These are phyloP conservation scores for Pleurotus pulmonarius DNA, from an alignment of 768 basidiomycete genomes.

Conservation along the genomic window DNA sequence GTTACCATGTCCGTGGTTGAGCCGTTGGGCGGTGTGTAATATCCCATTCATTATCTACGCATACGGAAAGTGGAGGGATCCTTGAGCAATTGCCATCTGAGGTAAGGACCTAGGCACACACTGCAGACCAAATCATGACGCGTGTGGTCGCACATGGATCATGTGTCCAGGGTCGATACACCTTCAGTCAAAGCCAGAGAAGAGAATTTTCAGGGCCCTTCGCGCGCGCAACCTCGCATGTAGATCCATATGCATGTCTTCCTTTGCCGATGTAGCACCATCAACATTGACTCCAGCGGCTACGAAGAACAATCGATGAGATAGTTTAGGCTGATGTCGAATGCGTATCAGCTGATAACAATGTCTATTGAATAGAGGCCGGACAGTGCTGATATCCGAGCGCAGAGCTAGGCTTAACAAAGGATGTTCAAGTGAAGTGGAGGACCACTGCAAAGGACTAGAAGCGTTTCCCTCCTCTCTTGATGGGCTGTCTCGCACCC, in stretches of 20 bases:
- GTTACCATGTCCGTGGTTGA: too few relatives aligned
- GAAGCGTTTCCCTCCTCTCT: conserved; percentile 73
- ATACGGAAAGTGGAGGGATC: too few relatives aligned
- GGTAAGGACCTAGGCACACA: background rate
- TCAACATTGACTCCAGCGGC: background rate
- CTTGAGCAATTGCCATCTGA: too few relatives aligned
- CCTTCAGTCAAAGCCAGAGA: conserved; percentile 7
- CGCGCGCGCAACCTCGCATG: background rate
- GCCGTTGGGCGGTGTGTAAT: too few relatives aligned
- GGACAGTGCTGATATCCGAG: background rate
- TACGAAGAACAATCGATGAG: conserved; percentile 1
- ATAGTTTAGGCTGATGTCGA: background rate
- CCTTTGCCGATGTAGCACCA: background rate
- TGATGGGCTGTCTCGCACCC: conserved; percentile 69
- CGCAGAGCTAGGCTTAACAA: conserved; percentile 4
- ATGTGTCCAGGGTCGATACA: conserved; percentile 7
- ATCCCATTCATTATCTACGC: too few relatives aligned
- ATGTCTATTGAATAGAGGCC: conserved; percentile 4
- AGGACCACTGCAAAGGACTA: conserved; percentile 21
- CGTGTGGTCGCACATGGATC: conserved; percentile 2
- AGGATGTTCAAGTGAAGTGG: background rate
- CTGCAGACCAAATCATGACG: conserved; percentile 3
- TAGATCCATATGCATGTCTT: conserved; percentile 4
- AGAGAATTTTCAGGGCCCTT: background rate
- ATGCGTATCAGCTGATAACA: conserved; percentile 4